Conservation (phyloP, 352 stramenopile species). For the Phytophthora meadii region DNA sequence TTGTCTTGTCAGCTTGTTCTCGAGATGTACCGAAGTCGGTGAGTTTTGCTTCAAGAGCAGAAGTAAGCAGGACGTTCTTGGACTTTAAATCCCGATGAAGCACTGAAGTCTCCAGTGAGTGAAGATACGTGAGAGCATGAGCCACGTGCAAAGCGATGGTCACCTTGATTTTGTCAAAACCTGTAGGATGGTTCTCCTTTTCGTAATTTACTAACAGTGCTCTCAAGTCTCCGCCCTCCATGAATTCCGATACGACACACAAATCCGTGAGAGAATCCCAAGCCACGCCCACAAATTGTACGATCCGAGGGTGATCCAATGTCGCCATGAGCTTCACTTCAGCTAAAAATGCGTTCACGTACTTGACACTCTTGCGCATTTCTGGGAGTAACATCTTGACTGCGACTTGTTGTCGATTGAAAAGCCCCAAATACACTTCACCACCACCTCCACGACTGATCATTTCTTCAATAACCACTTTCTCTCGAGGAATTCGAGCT, state of each 20-base stretch:
- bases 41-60: slow-evolving; percentile 39
- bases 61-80: slow-evolving; percentile 31
- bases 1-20: slow-evolving; percentile 26
- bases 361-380: slow-evolving; percentile 13
- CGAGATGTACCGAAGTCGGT: slow-evolving; percentile 49
- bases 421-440: slow-evolving; percentile 36
- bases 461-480: slow-evolving; percentile 31
- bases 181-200: slow-evolving; percentile 7
- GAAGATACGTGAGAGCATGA: slow-evolving; percentile 34
- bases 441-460: slow-evolving; percentile 37
- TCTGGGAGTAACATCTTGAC: slow-evolving; percentile 39
- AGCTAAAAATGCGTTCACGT: slow-evolving; percentile 22
- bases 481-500: slow-evolving; percentile 38
- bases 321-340: slow-evolving; percentile 43
- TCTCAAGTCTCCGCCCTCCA: slow-evolving; percentile 49
- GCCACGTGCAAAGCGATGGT: slow-evolving; percentile 46
- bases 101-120: slow-evolving; percentile 13
- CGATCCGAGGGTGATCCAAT: slow-evolving; percentile 50
- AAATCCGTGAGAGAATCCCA: slow-evolving; percentile 43
- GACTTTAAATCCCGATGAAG: slow-evolving; percentile 25
- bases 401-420: slow-evolving; percentile 33
- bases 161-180: slow-evolving; percentile 46
- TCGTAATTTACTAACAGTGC: slow-evolving; percentile 31
- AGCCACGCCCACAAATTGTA: slow-evolving; percentile 51
- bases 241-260: slow-evolving; percentile 47